Evolutionary conservation across 106 monocot genomes (phyloP), one percentile per base, ranked within the genome.

Genomic region (Dactylorhiza incarnata): DNA sequence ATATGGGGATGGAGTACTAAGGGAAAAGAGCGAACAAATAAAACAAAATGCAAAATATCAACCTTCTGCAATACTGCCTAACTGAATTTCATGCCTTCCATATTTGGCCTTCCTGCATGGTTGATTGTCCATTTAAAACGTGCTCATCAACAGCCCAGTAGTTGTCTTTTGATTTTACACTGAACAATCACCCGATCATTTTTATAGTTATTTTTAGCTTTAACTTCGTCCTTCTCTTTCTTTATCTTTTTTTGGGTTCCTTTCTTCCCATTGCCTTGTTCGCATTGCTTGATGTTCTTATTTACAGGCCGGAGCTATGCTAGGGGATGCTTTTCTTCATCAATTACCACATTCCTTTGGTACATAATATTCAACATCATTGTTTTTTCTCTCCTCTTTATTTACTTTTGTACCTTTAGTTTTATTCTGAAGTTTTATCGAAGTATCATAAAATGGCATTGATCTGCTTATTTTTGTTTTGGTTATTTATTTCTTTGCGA

Each of bases 281-380:
- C 24, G 70, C 9, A 54, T 50, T 26, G 23, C 5, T 48, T 70
- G 65, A 65, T 65, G 13, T 65, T 10, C 53, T 13, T 79, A 19
- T 62, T 71, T 73, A 49, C 84, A 96, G 95, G 96, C 93, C 24
- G 96, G 96, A 43, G 96, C 96, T 44, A 97, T 97, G 96, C 84
- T 97, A 74, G 96, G 96, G n/a, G 96, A 97, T 89, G 91, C 96
- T 56, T 97, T 97, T 86, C 96, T 97, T 86, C 96, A 97, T 83
- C 96, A 97, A 62, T 77, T 97, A 49, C 96, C 96, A 7, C 96
- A 97, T 86, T 89, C 96, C 74, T 94, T 97, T 86, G 88, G 93
- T 94, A 88, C 37, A 75, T 68, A 77, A 73, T 61, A 29, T 67
- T 29, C 8, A 59, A 8, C 19, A 0, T 26, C 59, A 47, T 17